phyloP scores from a whole-genome alignment of 805 yeast species.

The Myxozyma lipomycoides region DNA sequence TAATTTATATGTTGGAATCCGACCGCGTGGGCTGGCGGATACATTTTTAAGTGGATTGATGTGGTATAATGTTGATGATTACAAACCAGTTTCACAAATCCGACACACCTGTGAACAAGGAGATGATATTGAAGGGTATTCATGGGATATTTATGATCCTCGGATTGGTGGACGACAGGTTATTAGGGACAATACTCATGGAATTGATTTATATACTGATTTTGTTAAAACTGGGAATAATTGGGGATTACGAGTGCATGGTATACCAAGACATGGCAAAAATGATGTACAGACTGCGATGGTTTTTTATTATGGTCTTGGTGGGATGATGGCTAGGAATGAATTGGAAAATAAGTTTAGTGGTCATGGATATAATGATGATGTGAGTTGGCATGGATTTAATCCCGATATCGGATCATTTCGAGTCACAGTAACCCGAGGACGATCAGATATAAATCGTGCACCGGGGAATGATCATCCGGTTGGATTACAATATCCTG shows the following conservation, averaged over 20 bases:
- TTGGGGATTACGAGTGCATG: constrained; percentile 76
- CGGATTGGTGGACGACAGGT: constrained; percentile 79
- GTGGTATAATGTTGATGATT: constrained; percentile 74
- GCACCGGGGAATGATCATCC: constrained; percentile 54
- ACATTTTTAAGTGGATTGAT: constrained; percentile 74
- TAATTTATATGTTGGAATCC: constrained; percentile 76
- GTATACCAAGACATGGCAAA: constrained; percentile 52
- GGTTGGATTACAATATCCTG: constrained; percentile 20
- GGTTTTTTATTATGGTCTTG: constrained; percentile 75
- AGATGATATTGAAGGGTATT: constrained; percentile 67
- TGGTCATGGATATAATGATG: constrained; percentile 32
- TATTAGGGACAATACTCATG: constrained; percentile 62
- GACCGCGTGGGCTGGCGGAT: constrained; percentile 69
- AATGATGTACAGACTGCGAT: constrained; percentile 52
- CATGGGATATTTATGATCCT: constrained; percentile 88
- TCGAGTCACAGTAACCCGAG: constrained; percentile 55
- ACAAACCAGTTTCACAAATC: constrained; percentile 45
- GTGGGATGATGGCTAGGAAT: constrained; percentile 39
- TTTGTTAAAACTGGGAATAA: constrained; percentile 60
- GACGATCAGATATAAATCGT: constrained; percentile 45
- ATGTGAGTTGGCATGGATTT: constrained; percentile 46
- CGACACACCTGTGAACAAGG: constrained; percentile 74
- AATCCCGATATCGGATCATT: constrained; percentile 68
- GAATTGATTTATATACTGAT: constrained; percentile 60
- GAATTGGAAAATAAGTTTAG: constrained; percentile 27